phyloP scores from a whole-genome alignment of 495 filamentous ascomycete species.

The Penicillium roqueforti region DNA sequence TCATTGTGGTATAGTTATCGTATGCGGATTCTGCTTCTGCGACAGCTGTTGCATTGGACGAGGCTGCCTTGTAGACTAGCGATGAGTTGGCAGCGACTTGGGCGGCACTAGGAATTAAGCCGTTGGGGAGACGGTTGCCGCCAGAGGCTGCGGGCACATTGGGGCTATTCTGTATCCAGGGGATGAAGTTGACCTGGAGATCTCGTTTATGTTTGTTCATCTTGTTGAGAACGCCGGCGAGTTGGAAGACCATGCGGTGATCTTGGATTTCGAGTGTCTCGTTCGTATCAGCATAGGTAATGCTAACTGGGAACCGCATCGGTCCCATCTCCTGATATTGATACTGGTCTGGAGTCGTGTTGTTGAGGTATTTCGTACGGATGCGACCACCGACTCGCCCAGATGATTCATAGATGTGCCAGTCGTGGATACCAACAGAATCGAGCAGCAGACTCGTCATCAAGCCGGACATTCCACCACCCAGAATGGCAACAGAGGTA shows the following conservation, averaged over 20 bases:
- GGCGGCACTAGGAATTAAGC: constrained; percentile 37
- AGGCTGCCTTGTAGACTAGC: constrained; percentile 28
- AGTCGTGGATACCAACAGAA: constrained; percentile 51
- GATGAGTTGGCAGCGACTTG: constrained; percentile 30
- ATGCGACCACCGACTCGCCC: constrained; percentile 54
- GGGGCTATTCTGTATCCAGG: constrained; percentile 52
- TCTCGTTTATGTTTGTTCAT: constrained; percentile 50
- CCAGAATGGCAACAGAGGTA: constrained; percentile 54
- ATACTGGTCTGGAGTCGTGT: constrained; percentile 54
- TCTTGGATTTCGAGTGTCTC: constrained; percentile 54
- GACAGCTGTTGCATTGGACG: constrained; percentile 33
- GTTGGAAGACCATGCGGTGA: constrained; percentile 60
- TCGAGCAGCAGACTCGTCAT: constrained; percentile 52
- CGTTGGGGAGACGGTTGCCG: constrained; percentile 50
- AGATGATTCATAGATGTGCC: constrained; percentile 52
- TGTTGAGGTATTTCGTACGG: constrained; percentile 58
- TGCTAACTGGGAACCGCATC: constrained; percentile 57
- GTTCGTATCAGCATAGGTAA: constrained; percentile 48
- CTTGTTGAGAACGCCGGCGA: constrained; percentile 54
- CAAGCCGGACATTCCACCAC: constrained; percentile 65
- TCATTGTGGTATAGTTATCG: constrained; percentile 17
- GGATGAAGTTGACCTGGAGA: constrained; percentile 61
- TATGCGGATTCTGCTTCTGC: constrained; percentile 35
- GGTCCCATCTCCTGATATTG: constrained; percentile 75
- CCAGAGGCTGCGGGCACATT: constrained; percentile 51